A percentile compares a stretch with the other conserved stretches of the same genome.
Conservation (phyloP, 2,329 filamentous ascomycete genomes). For the Neophaeococcomyces mojaviensis region DNA sequence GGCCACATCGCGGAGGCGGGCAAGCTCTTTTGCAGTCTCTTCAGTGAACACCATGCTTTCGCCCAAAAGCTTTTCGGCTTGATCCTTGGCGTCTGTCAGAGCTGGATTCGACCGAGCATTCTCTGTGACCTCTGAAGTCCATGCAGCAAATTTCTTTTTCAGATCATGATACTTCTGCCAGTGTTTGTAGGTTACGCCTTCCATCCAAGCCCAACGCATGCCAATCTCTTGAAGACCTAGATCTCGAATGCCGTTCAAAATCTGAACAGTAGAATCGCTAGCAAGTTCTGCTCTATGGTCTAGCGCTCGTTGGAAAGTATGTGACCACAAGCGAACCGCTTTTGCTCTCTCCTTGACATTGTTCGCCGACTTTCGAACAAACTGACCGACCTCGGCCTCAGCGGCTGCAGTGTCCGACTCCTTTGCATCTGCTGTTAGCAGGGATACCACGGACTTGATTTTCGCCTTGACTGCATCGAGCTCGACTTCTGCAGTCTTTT, state of each 20-base stretch:
- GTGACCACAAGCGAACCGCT: conserved; percentile 67
- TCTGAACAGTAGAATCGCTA: conserved; percentile 71
- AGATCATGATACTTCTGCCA: conserved; percentile 92
- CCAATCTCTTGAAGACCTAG: conserved; percentile 85
- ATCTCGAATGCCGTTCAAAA: conserved; percentile 74
- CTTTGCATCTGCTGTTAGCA: conserved; percentile 52
- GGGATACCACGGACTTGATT: conserved; percentile 50
- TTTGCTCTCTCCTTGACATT: conserved; percentile 71
- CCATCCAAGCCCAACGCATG: conserved; percentile 90
- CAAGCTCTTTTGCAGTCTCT: conserved; percentile 69
- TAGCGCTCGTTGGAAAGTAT: conserved; percentile 63
- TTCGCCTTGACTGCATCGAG: conserved; percentile 58
- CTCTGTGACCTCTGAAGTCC: conserved; percentile 73
- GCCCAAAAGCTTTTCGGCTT: conserved; percentile 63
- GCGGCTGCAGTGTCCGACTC: conserved; percentile 46
- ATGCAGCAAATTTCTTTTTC: conserved; percentile 72
- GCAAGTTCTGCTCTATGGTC: conserved; percentile 61
- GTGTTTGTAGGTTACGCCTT: conserved; percentile 91
- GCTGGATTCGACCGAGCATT: conserved; percentile 67
- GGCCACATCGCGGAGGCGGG: conserved; percentile 72
- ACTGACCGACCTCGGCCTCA: conserved; percentile 45
- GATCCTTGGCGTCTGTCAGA: conserved; percentile 59
- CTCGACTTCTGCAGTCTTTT: conserved; percentile 58
- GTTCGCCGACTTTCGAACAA: conserved; percentile 61
- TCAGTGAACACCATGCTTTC: conserved; percentile 74